A percentile compares a stretch with the other conserved stretches of the same genome.
phyloP scores from a whole-genome alignment of 179 eudicot species.

The Vitellaria paradoxa region DNA sequence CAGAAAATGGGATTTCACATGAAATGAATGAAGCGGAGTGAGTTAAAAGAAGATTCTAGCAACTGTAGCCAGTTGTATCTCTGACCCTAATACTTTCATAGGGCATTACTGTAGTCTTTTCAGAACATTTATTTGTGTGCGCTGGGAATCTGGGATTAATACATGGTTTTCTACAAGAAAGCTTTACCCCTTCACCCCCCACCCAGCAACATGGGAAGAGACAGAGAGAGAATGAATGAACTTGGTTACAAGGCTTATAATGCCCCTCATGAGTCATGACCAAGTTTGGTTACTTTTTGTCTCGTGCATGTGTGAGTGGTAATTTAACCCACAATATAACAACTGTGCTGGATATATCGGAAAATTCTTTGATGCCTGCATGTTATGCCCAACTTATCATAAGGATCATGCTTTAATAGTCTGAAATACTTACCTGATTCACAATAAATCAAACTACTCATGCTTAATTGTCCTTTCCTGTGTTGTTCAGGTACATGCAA shows the following conservation, averaged over 20 bases:
- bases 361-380: not conserved
- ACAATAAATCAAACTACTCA: not conserved
- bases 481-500: conserved; percentile 53
- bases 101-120: no score
- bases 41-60: no score
- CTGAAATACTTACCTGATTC: no score
- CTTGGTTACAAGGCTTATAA: not conserved
- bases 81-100: no score
- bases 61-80: no score
- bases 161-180: no score
- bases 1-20: no score
- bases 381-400: not conserved
- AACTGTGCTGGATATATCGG: not conserved
- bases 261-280: not conserved
- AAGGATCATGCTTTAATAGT: not conserved
- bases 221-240: not conserved
- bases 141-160: no score
- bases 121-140: no score
- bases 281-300: not conserved
- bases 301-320: not conserved
- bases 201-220: not conserved
- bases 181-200: no score
- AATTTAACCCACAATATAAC: not conserved
- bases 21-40: no score
- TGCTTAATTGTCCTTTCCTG: not conserved